Evolutionary conservation across 257 asterid species (phyloP).

Genomic region (Fraxinus cuspidata): DNA sequence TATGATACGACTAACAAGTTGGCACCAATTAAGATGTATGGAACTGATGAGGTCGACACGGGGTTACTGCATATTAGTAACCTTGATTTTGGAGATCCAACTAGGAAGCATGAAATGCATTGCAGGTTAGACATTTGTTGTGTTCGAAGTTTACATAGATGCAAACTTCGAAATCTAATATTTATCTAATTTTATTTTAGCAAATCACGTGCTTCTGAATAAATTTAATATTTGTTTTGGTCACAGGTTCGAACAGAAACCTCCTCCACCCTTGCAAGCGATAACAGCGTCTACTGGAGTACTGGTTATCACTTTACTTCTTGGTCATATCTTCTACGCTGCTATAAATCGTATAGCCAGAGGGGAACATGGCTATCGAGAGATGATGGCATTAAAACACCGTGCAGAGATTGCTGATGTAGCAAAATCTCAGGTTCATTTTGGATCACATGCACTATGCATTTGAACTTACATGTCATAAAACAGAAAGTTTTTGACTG

Average conservation of each 20-base stretch:
- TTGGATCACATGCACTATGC: not conserved
- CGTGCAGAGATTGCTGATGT: constrained; percentile 84
- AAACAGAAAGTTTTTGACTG: too few species aligned
- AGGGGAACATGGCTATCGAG: constrained; percentile 56
- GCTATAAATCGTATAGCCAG: constrained; percentile 62
- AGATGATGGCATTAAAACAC: constrained; percentile 70
- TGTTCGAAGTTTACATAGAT: not conserved
- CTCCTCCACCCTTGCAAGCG: constrained; percentile 68
- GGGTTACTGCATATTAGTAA: constrained; percentile 53
- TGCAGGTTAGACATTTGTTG: constrained; percentile 55
- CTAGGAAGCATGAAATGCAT: constrained; percentile 79
- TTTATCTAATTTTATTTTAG: not conserved
- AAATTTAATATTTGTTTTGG: constrained; percentile 17
- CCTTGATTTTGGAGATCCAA: constrained; percentile 81
- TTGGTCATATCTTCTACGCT: constrained; percentile 63
- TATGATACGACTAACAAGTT: constrained; percentile 60
- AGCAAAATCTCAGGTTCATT: constrained; percentile 73
- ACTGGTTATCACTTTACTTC: constrained; percentile 63
- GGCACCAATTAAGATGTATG: constrained; percentile 66
- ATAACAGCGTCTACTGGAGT: constrained; percentile 50
- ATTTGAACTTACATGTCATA: too few species aligned
- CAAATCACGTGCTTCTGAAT: constrained; percentile 18
- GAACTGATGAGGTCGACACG: constrained; percentile 49
- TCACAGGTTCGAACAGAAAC: constrained; percentile 67
- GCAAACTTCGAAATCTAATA: not conserved